phyloP scores from a whole-genome alignment of 352 stramenopile genomes.

The Phytophthora megakarya region DNA sequence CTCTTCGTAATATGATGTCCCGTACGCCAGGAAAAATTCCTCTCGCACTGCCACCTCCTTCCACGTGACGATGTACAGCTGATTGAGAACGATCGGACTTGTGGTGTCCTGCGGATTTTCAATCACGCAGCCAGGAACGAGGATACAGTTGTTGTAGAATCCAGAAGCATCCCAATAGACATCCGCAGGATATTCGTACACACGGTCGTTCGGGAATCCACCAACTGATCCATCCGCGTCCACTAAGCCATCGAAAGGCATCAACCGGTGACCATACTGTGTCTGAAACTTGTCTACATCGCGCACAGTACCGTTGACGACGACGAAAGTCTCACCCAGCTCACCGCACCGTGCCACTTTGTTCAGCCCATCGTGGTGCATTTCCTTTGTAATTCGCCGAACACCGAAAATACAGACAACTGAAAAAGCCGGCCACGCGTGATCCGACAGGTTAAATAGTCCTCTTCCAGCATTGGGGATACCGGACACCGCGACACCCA shows the following conservation, averaged over 20 bases:
- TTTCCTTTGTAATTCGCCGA: slow-evolving; percentile 84
- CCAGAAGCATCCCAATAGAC: slow-evolving; percentile 88
- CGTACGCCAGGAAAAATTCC: slow-evolving; percentile 90
- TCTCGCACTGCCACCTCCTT: slow-evolving; percentile 84
- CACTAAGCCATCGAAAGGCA: slow-evolving; percentile 82
- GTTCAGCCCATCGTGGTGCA: slow-evolving; percentile 88
- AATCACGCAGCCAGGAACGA: slow-evolving; percentile 84
- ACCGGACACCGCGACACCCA: slow-evolving; percentile 82
- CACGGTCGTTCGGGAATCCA: slow-evolving; percentile 86
- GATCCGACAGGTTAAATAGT: slow-evolving; percentile 82
- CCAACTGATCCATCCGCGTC: slow-evolving; percentile 84
- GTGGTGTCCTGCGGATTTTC: slow-evolving; percentile 80
- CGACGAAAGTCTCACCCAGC: slow-evolving; percentile 86
- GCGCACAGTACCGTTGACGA: slow-evolving; percentile 84
- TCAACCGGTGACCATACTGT: slow-evolving; percentile 84
- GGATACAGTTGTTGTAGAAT: slow-evolving; percentile 92
- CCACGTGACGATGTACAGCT: slow-evolving; percentile 90
- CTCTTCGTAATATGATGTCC: slow-evolving; percentile 90
- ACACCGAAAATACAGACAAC: slow-evolving; percentile 90
- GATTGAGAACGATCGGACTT: slow-evolving; percentile 80
- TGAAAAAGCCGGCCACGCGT: slow-evolving; percentile 85
- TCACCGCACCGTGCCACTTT: slow-evolving; percentile 86
- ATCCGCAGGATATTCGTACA: slow-evolving; percentile 86
- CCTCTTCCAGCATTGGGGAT: slow-evolving; percentile 84
- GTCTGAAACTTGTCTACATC: slow-evolving; percentile 90